Evolutionary conservation across 306 rosid genomes (phyloP), one percentile per base, ranked within the genome.

Genomic region (Luffa acutangula): DNA sequence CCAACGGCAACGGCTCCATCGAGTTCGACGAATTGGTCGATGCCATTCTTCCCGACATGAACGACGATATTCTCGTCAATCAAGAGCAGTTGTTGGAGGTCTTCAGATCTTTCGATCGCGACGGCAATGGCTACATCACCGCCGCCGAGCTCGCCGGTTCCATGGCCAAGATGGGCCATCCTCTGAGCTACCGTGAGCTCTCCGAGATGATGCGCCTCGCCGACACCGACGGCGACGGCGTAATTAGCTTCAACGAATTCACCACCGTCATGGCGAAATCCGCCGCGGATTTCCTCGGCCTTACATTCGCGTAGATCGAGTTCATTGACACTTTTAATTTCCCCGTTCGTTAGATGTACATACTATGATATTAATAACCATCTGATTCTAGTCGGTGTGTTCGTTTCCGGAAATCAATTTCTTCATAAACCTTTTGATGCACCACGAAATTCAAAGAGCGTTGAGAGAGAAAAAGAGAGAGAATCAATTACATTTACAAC

Each of bases 111-210:
- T 93, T 93, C 64, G 98, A 93, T 52, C 91, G 98, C 1, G 98
- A 93, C 78, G 97, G 97, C 0, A 93, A 91, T 15, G 98, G 98
- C 5, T 85, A 82, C 78, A 93, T 93, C 78, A 90, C 97, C 9
- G 87, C 96, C 3, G 81, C 90, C 0, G 98, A 93, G 80, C 91
- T 93, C 1, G 96, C 96, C 5, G 97, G 97, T 1, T 87, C 97
- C 4, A 93, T 93, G 98, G 89, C 98, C 0, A 93, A 87, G 82
- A 91, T 93, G 97, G 96, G 98, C 0, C 97, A 88, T 4, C 97
- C 96, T 1, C 79, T 93, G 65, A 79, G 92, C 20, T 93, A 86
- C 79, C 34, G 67, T 1, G 98, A 93, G 82, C 92, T 93, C 33
- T 80, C 92, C 1, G 84, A 83, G 34, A 91, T 93, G 97, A 91